These are phyloP conservation scores for Exidia glandulosa DNA, from an alignment of 768 basidiomycete species.

Conservation along the genomic window DNA sequence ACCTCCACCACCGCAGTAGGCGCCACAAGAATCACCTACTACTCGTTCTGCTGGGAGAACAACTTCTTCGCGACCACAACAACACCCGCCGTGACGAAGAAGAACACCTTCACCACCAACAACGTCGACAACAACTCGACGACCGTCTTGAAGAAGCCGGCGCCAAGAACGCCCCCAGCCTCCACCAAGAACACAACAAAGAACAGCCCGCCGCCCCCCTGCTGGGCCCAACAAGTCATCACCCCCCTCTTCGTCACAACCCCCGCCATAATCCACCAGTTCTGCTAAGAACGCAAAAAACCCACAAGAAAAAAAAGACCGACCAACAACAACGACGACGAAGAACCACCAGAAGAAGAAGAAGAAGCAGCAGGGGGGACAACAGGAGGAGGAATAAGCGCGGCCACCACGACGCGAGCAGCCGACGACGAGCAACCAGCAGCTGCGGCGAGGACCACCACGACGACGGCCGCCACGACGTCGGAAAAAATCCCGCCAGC, in stretches of 20 bases:
- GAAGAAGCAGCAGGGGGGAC: too few species aligned
- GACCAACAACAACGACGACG: too few species aligned
- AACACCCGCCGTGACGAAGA: slow-evolving; percentile 79
- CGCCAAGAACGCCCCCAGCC: slow-evolving; percentile 85
- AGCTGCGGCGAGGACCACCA: too few species aligned
- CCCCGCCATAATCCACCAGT: slow-evolving; percentile 97
- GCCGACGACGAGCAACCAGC: too few species aligned
- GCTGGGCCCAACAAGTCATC: slow-evolving; percentile 83
- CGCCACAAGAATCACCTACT: slow-evolving; percentile 80
- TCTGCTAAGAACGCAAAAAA: slow-evolving; percentile 92
- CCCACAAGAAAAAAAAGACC: too few species aligned
- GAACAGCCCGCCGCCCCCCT: slow-evolving; percentile 85
- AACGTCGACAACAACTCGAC: slow-evolving; percentile 77
- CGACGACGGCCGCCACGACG: too few species aligned
- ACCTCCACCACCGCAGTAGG: slow-evolving; percentile 82
- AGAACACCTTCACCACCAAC: slow-evolving; percentile 89
- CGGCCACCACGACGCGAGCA: too few species aligned
- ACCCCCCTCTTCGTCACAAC: slow-evolving; percentile 85
- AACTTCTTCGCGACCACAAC: slow-evolving; percentile 97
- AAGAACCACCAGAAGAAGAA: too few species aligned
- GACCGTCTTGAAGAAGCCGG: slow-evolving; percentile 75
- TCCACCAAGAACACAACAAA: slow-evolving; percentile 93
- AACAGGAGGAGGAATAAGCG: too few species aligned
- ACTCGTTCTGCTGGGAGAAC: slow-evolving; percentile 80
- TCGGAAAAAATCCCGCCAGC: too few species aligned